A percentile compares a stretch with the other conserved stretches of the same genome.
These are phyloP conservation scores for Hypsizygus ulmarius DNA, from an alignment of 1,284 basidiomycete species.

Conservation along the genomic window DNA sequence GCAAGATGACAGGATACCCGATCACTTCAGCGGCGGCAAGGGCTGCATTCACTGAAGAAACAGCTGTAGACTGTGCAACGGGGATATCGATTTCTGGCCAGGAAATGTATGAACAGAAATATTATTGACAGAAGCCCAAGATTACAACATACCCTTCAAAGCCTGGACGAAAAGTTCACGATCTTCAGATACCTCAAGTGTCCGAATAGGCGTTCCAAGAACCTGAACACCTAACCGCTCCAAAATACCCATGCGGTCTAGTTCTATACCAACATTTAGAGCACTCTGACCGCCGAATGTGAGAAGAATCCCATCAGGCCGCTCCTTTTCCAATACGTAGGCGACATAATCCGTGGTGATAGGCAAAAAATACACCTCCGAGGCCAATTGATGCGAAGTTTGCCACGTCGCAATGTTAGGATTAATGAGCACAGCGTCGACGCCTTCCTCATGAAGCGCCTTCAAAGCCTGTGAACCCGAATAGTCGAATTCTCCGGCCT, in stretches of 20 bases:
- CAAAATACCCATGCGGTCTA: constrained; percentile 97
- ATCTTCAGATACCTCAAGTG: constrained; percentile 96
- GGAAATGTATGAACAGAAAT: constrained; percentile 10
- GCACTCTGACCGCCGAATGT: constrained; percentile 99
- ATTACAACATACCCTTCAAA: constrained; percentile 72
- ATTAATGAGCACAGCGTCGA: constrained; percentile 95
- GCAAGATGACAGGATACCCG: constrained; percentile 97
- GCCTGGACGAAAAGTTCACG: constrained; percentile 97
- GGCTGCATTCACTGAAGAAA: constrained; percentile 93
- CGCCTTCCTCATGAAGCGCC: constrained; percentile 93
- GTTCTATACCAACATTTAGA: constrained; percentile 95
- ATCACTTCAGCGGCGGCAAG: constrained; percentile 89
- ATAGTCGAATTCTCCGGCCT: constrained; percentile 99
- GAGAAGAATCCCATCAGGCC: constrained; percentile 95
- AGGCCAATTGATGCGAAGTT: constrained; percentile 94
- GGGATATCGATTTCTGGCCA: constrained; percentile 93
- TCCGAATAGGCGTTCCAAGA: constrained; percentile 92
- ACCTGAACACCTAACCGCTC: constrained; percentile 95
- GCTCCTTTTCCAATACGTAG: constrained; percentile 97
- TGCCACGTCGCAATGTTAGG: constrained; percentile 98
- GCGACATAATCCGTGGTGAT: constrained; percentile 98
- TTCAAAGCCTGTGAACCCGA: constrained; percentile 99
- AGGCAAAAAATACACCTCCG: constrained; percentile 97
- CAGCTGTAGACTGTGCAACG: constrained; percentile 95
- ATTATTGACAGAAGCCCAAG: neutral